Evolutionary conservation across 768 basidiomycete species (phyloP), one percentile per base, ranked within the genome.

Genomic region (Suillus bovinus): DNA sequence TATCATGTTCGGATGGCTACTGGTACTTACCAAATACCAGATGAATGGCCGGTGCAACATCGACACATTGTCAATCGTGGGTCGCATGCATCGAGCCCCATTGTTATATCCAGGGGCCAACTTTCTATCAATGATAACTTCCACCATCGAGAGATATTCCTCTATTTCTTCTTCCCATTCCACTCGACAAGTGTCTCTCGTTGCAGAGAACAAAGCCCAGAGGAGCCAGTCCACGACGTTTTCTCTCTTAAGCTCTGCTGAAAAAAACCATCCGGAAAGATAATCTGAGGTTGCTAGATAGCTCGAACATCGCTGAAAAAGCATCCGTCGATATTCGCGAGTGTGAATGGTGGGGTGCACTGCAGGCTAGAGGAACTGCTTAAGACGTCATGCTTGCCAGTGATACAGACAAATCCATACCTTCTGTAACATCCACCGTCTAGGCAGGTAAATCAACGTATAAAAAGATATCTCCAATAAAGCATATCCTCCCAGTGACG

Each of bases 201-300:
- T 72, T 4, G 77, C 71, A 1, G 81, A 81, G 68, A 87, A 89
- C 27, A 89, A 63, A 0, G 85, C 83, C 86, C 86, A 89, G 7
- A 85, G 75, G n/a, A 89, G 69, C 87, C 87, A 89, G 52, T 87
- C 84, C 6, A 76, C 53, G 44, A 82, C 71, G 63, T 89, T 86
- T 20, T 81, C 78, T 22, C 79, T 79, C 56, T 74, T 78, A 58
- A 84, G 68, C 10, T 53, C 66, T 2, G 72, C 54, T 5, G 74
- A 75, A 8, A 79, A 70, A 70, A 89, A 88, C 86, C 87, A 90
- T 31, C 82, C 83, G 3, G 77, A 76, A 0, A 79, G 76, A 44
- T 77, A 74, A 33, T 77, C 70, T 5, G 63, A 38, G 2, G 60
- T 61, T 59, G 61, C 64, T 13, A 67, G 49, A 59, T 65, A 58